phyloP scores from a whole-genome alignment of 805 yeast species.

The Kodamaea laetipori region DNA sequence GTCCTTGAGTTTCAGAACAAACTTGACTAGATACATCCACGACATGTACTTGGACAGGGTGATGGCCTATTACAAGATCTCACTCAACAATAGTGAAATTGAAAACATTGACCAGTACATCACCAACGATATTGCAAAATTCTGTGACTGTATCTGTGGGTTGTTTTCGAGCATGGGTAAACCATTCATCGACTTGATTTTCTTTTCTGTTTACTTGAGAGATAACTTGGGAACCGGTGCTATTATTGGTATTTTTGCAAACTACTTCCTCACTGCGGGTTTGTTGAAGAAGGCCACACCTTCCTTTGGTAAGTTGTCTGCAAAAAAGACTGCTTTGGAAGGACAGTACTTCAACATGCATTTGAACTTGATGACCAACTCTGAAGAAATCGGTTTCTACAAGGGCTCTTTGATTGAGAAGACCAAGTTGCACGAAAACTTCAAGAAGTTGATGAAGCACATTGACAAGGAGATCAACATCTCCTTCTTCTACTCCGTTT shows the following conservation, averaged over 20 bases:
- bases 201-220: slow-evolving; percentile 80
- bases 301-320: slow-evolving; percentile 75
- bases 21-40: slow-evolving; percentile 81
- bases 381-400: slow-evolving; percentile 93
- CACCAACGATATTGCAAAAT: slow-evolving; percentile 79
- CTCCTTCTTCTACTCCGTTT: slow-evolving; percentile 66
- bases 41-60: slow-evolving; percentile 82
- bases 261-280: slow-evolving; percentile 79
- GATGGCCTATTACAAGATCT: slow-evolving; percentile 80
- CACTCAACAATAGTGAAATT: slow-evolving; percentile 54
- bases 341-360: slow-evolving; percentile 89
- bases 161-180: slow-evolving; percentile 88
- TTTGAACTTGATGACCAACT: slow-evolving; percentile 78
- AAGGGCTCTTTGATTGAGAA: slow-evolving; percentile 85
- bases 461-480: slow-evolving; percentile 55
- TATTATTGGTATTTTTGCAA: slow-evolving; percentile 74
- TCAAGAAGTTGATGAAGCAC: slow-evolving; percentile 55
- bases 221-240: slow-evolving; percentile 89
- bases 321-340: slow-evolving; percentile 74
- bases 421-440: slow-evolving; percentile 60
- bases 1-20: slow-evolving; percentile 82
- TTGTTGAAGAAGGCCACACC: slow-evolving; percentile 76
- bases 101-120: slow-evolving; percentile 85
- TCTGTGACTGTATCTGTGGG: slow-evolving; percentile 78
- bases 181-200: slow-evolving; percentile 82